These are phyloP conservation scores for Fraxinus albicans DNA, from an alignment of 305 asterid genomes.

Conservation along the genomic window DNA sequence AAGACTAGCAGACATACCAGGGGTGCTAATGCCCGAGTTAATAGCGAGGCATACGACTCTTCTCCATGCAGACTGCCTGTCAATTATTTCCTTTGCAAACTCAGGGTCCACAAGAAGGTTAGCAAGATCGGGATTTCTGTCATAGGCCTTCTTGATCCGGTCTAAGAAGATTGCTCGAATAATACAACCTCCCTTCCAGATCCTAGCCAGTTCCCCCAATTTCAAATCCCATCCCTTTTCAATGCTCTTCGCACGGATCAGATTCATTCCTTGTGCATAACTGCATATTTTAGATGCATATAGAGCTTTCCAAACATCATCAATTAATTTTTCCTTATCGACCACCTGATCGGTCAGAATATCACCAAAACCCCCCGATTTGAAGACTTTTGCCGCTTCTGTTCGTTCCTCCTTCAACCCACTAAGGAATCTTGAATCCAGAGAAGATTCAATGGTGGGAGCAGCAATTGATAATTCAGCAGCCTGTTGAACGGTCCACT, in stretches of 20 bases:
- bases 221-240: slow-evolving; percentile 88
- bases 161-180: slow-evolving; percentile 93
- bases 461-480: slow-evolving; percentile 95
- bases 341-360: slow-evolving; percentile 50
- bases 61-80: slow-evolving; percentile 90
- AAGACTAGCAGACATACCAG: slow-evolving; percentile 93
- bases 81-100: slow-evolving; percentile 78
- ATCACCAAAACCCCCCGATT: slow-evolving; percentile 64
- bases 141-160: slow-evolving; percentile 85
- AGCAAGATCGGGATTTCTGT: slow-evolving; percentile 71
- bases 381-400: slow-evolving; percentile 78
- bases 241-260: slow-evolving; percentile 80
- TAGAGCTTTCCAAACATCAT: slow-evolving; percentile 83
- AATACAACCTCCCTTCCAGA: slow-evolving; percentile 96
- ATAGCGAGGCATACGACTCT: slow-evolving; percentile 83
- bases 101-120: slow-evolving; percentile 89
- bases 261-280: slow-evolving; percentile 93
- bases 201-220: slow-evolving; percentile 90
- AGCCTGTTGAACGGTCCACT: slow-evolving; percentile 98
- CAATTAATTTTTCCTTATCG: slow-evolving; percentile 68
- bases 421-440: slow-evolving; percentile 90
- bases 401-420: slow-evolving; percentile 85
- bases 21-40: slow-evolving; percentile 84
- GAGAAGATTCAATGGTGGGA: slow-evolving; percentile 88
- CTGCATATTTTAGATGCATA: slow-evolving; percentile 90